phyloP scores from a whole-genome alignment of 176 grass and related monocot genomes.

The barley (Hordeum vulgare) region DNA sequence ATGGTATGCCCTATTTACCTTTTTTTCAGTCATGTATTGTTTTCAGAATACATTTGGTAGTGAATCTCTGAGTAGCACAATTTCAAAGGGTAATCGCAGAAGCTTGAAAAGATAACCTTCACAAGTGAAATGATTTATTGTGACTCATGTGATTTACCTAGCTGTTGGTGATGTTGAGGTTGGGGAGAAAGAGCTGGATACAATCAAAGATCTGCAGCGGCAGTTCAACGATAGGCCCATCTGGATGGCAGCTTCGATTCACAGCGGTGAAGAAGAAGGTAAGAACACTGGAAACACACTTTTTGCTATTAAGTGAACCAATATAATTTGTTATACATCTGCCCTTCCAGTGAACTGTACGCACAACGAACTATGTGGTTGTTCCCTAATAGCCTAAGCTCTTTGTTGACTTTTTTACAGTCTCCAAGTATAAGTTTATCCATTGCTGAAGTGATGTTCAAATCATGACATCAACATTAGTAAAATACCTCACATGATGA shows the following conservation, averaged over 20 bases:
- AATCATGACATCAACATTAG: background rate
- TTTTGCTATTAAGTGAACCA: background rate
- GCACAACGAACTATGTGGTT: background rate
- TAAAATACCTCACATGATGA: background rate
- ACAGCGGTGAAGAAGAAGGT: constrained; percentile 88
- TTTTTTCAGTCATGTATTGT: background rate
- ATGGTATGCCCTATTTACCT: constrained; percentile 35
- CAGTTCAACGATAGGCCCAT: constrained; percentile 52
- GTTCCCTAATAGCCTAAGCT: background rate
- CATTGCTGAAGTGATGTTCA: background rate
- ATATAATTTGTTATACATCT: background rate
- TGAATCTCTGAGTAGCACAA: background rate
- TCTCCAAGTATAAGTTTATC: background rate
- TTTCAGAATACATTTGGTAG: background rate
- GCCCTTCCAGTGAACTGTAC: background rate
- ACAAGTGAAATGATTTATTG: constrained; percentile 19
- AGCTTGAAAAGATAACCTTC: constrained; percentile 33
- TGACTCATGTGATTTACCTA: constrained; percentile 26
- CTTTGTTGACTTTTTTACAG: background rate
- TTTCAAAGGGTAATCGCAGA: constrained; percentile 15
- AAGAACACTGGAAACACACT: constrained; percentile 1
- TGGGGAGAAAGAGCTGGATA: constrained; percentile 33
- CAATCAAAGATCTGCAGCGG: constrained; percentile 51
- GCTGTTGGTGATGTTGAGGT: constrained; percentile 61
- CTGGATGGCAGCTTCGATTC: constrained; percentile 87